A percentile compares a stretch with the other conserved stretches of the same genome.
These are phyloP conservation scores for Aspergillus eucalypticola DNA, from an alignment of 2,329 filamentous ascomycete species.

Conservation along the genomic window DNA sequence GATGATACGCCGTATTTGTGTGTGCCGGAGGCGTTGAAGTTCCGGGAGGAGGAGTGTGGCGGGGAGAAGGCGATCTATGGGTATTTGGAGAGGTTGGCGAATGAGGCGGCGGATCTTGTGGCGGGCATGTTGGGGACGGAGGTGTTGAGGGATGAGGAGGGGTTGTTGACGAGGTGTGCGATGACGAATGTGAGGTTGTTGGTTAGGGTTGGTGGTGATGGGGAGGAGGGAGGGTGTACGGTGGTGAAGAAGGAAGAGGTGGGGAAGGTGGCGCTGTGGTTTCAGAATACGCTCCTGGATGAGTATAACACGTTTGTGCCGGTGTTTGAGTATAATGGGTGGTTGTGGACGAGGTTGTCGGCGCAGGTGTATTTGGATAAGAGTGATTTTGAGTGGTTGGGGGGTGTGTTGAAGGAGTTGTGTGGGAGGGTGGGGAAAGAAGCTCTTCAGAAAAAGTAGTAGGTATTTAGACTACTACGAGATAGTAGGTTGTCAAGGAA, in stretches of 20 bases:
- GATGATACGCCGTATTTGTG: conserved; percentile 73
- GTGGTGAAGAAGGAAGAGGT: conserved; percentile 43
- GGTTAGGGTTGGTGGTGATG: conserved; percentile 44
- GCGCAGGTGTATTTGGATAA: conserved; percentile 83
- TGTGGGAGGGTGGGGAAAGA: conserved; percentile 55
- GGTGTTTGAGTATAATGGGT: conserved; percentile 60
- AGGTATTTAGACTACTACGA: no score
- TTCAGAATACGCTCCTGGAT: conserved; percentile 54
- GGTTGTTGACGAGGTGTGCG: conserved; percentile 61
- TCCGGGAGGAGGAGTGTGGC: conserved; percentile 67
- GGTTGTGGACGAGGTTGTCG: conserved; percentile 72
- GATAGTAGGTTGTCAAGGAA: no score
- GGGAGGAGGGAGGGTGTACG: conserved; percentile 3
- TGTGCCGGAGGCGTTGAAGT: conserved; percentile 69
- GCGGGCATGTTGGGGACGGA: conserved; percentile 68
- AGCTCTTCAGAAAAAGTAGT: not conserved
- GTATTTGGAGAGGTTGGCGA: conserved; percentile 66
- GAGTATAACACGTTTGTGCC: conserved; percentile 73
- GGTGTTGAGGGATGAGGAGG: conserved; percentile 59
- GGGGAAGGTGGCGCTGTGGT: conserved; percentile 56
- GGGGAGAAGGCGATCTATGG: conserved; percentile 69
- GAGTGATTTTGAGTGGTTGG: conserved; percentile 74
- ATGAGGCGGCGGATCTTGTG: conserved; percentile 61
- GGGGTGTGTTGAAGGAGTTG: conserved; percentile 57
- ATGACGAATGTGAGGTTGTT: conserved; percentile 76